Percentiles rank a stretch among this genome's conserved stretches.
Evolutionary conservation across 495 filamentous ascomycete species (phyloP).

Genomic region (Pyrenula massariospora): DNA sequence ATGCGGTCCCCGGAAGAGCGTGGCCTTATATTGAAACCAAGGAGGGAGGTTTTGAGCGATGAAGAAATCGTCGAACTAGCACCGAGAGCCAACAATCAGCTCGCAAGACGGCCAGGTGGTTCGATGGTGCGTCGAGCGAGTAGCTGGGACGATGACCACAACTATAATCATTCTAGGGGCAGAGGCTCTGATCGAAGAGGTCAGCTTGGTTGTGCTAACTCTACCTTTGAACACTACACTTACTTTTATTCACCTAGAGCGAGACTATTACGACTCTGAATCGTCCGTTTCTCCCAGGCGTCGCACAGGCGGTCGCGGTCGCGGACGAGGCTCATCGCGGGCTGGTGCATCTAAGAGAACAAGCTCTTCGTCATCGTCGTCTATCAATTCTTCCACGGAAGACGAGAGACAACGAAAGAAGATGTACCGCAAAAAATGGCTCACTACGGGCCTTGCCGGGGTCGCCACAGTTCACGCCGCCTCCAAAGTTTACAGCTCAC

Average conservation of each 20-base stretch:
- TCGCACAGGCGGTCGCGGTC: slow-evolving; percentile 4
- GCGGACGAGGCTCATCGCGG: slow-evolving; percentile 1
- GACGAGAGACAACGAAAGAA: slow-evolving; percentile 55
- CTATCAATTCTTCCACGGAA: slow-evolving; percentile 53
- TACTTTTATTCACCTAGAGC: neutral
- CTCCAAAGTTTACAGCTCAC: slow-evolving; percentile 57
- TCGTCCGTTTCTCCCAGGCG: slow-evolving; percentile 13
- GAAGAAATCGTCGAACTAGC: slow-evolving; percentile 1
- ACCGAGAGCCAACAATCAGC: neutral
- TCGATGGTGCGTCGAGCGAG: slow-evolving; percentile 5
- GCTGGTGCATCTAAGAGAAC: slow-evolving; percentile 4
- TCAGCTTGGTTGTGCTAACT: neutral
- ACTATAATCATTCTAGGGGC: neutral
- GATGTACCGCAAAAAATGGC: slow-evolving; percentile 64
- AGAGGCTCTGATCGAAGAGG: neutral
- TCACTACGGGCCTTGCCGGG: slow-evolving; percentile 62
- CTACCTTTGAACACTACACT: neutral
- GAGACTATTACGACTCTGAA: slow-evolving; percentile 15
- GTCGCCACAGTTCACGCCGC: slow-evolving; percentile 71
- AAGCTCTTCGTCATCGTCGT: slow-evolving; percentile 9
- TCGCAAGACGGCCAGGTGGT: slow-evolving; percentile 1
- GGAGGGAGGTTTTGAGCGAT: slow-evolving; percentile 5
- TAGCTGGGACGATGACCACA: slow-evolving; percentile 1
- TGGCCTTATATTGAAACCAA: slow-evolving; percentile 9
- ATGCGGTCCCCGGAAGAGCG: slow-evolving; percentile 3